Evolutionary conservation across 1,284 basidiomycete species (phyloP), one percentile per base, ranked within the genome.

Genomic region (Moniliophthora roreri): DNA sequence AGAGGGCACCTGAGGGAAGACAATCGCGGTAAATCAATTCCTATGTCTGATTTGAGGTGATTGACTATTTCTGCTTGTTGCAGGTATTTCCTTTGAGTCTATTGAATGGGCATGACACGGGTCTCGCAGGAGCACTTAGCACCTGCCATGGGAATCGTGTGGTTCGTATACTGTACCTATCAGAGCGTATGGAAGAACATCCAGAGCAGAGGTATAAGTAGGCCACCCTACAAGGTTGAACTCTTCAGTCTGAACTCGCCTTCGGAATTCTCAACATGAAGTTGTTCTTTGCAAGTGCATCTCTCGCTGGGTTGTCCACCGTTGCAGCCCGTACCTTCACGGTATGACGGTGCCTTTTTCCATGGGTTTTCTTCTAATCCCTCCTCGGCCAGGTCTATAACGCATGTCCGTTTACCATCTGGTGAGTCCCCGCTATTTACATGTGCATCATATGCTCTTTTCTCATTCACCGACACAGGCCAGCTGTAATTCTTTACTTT

Each of bases 391-490:
- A 73, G 73, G 76, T 78, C 38, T 64, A 70, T 57, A 76, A 75
- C 61, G 66, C 65, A 7, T 76, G 75, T 53, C 69, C 75, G 0
- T 76, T 75, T 60, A 76, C 75, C 10, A 72, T 76, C 50, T 76
- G 75, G 75, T 75, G 61, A 15, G 65, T 42, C 34, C 11, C 34
- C 20, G 4, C 11, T 41, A 9, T 18, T 48, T 34, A 4, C 28
- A 36, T 21, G n/a, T 24, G 38, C 6, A 6, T 18, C 6, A 28
- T 38, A 5, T 18, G 10, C 37, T 48, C 32, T 21, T 36, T 32
- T 7, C 23, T 9, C 3, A 37, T 59, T 48, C 50, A 48, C 45
- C 24, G 28, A 6, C 11, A 32, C 53, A 74, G 69, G 71, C 71
- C 72, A 15, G 74, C 69, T 47, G 72, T 70, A 66, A 56, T 50